Evolutionary conservation across 2,329 filamentous ascomycete genomes (phyloP), one percentile per base, ranked within the genome.

Genomic region (Diatrype stigma): DNA sequence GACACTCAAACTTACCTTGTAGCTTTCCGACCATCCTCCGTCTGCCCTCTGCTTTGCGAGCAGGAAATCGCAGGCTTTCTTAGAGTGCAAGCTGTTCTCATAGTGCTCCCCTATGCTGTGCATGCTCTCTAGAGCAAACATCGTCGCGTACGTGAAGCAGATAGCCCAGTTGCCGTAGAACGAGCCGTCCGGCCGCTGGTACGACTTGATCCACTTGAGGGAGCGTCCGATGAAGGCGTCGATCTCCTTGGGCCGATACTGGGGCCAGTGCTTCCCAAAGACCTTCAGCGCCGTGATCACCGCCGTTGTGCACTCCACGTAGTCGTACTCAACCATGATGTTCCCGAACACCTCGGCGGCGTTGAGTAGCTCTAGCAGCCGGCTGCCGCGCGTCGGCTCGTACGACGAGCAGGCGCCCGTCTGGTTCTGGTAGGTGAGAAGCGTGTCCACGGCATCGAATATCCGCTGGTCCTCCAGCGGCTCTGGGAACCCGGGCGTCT

Each of bases 141-240:
- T 95, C 56, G 84, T 89, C 1, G 92, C 94, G 66, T 99, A 99
- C 0, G 92, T 96, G 70, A 96, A 99, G 73, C 94, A 99, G 62
- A 99, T 95, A 48, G 90, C 94, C 94, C 94, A 99, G 65, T 85
- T 91, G 44, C 94, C 94, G 66, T 99, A 97, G 94, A 94, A 99
- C 53, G 87, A 88, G n/a, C 94, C 94, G 60, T 97, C 90, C 0
- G 78, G 68, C 2, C 81, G 76, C 70, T 97, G 94, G 3, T 85
- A 81, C 2, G 78, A 78, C 64, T 91, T 89, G 70, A 99, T 96
- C 75, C 91, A 97, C 46, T 77, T 73, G 1, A 96, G 82, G 0
- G 92, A 91, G 35, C 85, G 80, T 19, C 75, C 73, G 58, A 94
- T 86, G 61, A 94, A 90, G 0, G 65, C 67, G 8, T 81, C 75